Percentiles rank a stretch among this genome's conserved stretches.
Conservation (phyloP, 2,329 filamentous ascomycete species). For the Hortaea sp. region DNA sequence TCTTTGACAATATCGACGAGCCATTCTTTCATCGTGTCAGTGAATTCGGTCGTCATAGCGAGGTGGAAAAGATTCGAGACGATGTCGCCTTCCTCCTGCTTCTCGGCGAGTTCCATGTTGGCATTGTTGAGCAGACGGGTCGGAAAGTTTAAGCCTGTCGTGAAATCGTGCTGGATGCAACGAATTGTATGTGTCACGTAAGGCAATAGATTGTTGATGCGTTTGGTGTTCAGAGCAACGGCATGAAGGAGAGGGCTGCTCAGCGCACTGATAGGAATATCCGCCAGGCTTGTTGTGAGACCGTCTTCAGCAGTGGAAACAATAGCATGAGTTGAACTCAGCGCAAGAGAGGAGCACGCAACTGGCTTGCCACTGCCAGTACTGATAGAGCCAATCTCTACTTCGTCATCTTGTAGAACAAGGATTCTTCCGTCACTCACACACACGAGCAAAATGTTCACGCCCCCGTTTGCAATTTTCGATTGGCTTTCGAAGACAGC, state of each 20-base stretch:
- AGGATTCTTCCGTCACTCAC: conserved; percentile 11
- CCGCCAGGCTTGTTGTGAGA: conserved; percentile 10
- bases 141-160: conserved; percentile 70
- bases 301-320: conserved; percentile 29
- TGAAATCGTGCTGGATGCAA: conserved; percentile 75
- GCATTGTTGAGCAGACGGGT: conserved; percentile 33
- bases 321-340: conserved; percentile 66
- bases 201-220: conserved; percentile 69
- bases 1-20: conserved; percentile 36
- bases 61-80: conserved; percentile 73
- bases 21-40: conserved; percentile 71
- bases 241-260: conserved; percentile 60
- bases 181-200: conserved; percentile 74
- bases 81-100: conserved; percentile 48
- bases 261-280: conserved; percentile 18
- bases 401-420: conserved; percentile 21
- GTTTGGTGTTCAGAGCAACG: conserved; percentile 76
- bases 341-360: conserved; percentile 60
- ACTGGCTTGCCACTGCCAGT: conserved; percentile 7
- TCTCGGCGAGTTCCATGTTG: conserved; percentile 62
- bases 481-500: conserved; percentile 12
- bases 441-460: conserved; percentile 15
- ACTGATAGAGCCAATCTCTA: conserved; percentile 17
- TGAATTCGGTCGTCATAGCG: conserved; percentile 72
- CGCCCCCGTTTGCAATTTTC: not conserved